Percentiles rank a stretch among this genome's conserved stretches.
These are phyloP conservation scores for Tulasnella calospora DNA, from an alignment of 768 basidiomycete species.

Conservation along the genomic window DNA sequence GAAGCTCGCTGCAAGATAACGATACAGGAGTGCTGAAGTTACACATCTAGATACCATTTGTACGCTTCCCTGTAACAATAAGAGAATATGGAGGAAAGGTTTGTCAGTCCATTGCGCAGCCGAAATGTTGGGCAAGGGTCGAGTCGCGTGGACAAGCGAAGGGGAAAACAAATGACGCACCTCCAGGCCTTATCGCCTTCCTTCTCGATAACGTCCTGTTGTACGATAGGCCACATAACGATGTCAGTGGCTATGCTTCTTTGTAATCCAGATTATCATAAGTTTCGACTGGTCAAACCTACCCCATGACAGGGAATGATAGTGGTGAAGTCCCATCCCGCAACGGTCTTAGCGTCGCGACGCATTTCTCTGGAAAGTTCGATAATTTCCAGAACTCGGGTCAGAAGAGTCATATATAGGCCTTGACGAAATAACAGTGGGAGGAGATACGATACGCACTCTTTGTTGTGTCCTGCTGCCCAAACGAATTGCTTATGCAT, in stretches of 20 bases:
- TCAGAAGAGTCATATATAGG: neutral
- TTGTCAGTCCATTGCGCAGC: neutral
- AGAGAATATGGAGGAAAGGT: neutral
- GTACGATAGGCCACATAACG: slow-evolving; percentile 31
- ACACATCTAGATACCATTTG: slow-evolving; percentile 23
- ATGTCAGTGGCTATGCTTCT: slow-evolving; percentile 19
- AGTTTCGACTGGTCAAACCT: slow-evolving; percentile 10
- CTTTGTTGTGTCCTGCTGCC: slow-evolving; percentile 35
- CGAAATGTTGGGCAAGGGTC: neutral
- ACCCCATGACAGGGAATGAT: slow-evolving; percentile 29
- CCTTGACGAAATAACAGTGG: neutral
- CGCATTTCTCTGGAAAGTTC: slow-evolving; percentile 31
- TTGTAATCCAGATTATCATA: neutral
- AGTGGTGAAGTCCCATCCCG: slow-evolving; percentile 34
- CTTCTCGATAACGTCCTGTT: slow-evolving; percentile 41
- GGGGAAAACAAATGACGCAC: slow-evolving; percentile 26
- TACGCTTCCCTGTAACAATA: slow-evolving; percentile 17
- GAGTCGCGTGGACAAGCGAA: slow-evolving; percentile 10
- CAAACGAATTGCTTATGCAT: slow-evolving; percentile 34
- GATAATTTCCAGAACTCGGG: neutral
- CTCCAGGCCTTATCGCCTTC: slow-evolving; percentile 40
- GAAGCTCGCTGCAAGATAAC: neutral
- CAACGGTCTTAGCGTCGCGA: slow-evolving; percentile 33
- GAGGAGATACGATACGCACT: slow-evolving; percentile 31
- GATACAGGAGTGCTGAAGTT: neutral